A percentile compares a stretch with the other conserved stretches of the same genome.
Evolutionary conservation across 2,329 filamentous ascomycete species (phyloP).

Genomic region (Sporothrix curviconia): DNA sequence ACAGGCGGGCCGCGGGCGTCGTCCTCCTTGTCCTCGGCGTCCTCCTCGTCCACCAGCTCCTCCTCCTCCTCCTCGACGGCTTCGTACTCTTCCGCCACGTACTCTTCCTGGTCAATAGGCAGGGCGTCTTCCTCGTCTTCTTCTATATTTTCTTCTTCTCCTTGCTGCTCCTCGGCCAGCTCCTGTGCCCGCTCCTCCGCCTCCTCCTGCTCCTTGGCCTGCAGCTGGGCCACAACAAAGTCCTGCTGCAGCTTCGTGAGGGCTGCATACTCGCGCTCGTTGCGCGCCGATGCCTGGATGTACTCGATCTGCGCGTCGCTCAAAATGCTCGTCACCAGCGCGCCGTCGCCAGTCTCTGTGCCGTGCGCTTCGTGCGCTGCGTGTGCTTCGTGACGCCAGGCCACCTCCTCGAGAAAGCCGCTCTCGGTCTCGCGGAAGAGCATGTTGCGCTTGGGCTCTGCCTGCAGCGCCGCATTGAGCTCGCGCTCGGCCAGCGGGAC

Average conservation of each 20-base stretch:
- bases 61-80: no score
- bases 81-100: conserved; percentile 19
- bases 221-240: conserved; percentile 42
- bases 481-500: conserved; percentile 31
- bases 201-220: conserved; percentile 30
- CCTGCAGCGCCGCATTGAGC: conserved; percentile 7
- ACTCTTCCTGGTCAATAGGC: conserved; percentile 24
- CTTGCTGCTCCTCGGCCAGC: neutral
- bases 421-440: conserved; percentile 47
- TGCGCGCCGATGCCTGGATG: conserved; percentile 45
- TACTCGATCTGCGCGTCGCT: conserved; percentile 35
- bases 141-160: no score
- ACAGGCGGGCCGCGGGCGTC: conserved; percentile 17
- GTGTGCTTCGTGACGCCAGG: conserved; percentile 29
- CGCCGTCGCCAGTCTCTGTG: neutral
- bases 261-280: conserved; percentile 47
- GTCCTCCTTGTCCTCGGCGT: conserved; percentile 23
- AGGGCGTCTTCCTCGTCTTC: no score
- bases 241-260: conserved; percentile 51
- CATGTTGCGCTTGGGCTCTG: conserved; percentile 24
- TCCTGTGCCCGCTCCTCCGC: conserved; percentile 29
- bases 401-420: conserved; percentile 57
- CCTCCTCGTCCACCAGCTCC: conserved; percentile 16
- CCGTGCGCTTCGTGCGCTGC: neutral
- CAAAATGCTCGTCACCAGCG: conserved; percentile 25